These are phyloP conservation scores for Sphaerobolus stellatus DNA, from an alignment of 1,284 basidiomycete species.

Conservation along the genomic window DNA sequence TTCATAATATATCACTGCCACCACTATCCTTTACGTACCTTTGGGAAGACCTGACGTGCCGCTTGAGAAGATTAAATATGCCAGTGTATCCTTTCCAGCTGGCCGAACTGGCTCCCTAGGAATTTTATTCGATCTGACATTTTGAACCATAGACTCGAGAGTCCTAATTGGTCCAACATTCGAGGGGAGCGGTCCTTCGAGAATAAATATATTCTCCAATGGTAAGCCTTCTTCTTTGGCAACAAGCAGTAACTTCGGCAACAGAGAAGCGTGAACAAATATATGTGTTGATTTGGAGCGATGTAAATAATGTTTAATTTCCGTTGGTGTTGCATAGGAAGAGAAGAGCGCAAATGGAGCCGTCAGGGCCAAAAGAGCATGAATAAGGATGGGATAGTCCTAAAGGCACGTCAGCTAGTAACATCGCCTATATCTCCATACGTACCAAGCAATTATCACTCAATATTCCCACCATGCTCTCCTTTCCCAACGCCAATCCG, in stretches of 20 bases:
- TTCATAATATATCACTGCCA: neutral
- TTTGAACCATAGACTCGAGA: slow-evolving; percentile 47
- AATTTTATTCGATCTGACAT: slow-evolving; percentile 36
- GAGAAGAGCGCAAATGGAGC: slow-evolving; percentile 65
- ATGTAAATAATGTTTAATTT: slow-evolving; percentile 58
- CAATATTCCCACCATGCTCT: slow-evolving; percentile 61
- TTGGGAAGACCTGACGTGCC: slow-evolving; percentile 77
- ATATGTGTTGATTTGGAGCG: slow-evolving; percentile 56
- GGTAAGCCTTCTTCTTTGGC: slow-evolving; percentile 52
- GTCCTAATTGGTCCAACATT: slow-evolving; percentile 39
- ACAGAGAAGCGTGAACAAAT: slow-evolving; percentile 57
- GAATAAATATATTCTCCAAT: slow-evolving; percentile 50
- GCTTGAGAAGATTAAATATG: slow-evolving; percentile 74
- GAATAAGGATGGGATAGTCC: slow-evolving; percentile 62
- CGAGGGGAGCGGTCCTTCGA: slow-evolving; percentile 41
- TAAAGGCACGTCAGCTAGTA: slow-evolving; percentile 28
- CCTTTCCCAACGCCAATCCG: slow-evolving; percentile 53
- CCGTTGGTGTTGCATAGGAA: slow-evolving; percentile 62
- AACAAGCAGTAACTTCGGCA: slow-evolving; percentile 49
- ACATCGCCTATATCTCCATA: neutral
- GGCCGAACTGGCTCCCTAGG: slow-evolving; percentile 44
- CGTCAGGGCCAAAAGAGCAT: slow-evolving; percentile 55
- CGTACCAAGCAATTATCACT: slow-evolving; percentile 65
- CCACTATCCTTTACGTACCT: slow-evolving; percentile 49
- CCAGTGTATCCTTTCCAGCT: slow-evolving; percentile 56